A percentile compares a stretch with the other conserved stretches of the same genome.
phyloP scores from a whole-genome alignment of 2,329 filamentous ascomycete species.

The Alternaria sp. region DNA sequence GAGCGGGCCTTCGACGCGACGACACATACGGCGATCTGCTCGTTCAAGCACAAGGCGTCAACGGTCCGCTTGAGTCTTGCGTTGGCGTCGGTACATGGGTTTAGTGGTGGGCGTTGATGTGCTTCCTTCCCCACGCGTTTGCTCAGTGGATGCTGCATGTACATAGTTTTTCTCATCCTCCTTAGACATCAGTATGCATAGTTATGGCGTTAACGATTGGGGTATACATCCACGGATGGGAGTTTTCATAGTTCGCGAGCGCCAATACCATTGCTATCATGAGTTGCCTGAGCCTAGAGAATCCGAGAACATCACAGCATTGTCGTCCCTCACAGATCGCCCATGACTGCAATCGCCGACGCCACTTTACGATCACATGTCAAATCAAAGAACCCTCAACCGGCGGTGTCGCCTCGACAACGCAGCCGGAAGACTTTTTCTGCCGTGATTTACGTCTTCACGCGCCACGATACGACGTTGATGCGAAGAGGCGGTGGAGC shows the following conservation, averaged over 20 bases:
- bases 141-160: conserved; percentile 1
- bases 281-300: neutral
- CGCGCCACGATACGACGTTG: conserved; percentile 1
- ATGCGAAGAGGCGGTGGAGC: conserved; percentile 11
- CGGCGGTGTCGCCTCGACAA: conserved; percentile 9
- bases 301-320: neutral
- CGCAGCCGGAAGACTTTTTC: conserved; percentile 3
- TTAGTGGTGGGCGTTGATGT: neutral
- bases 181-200: neutral
- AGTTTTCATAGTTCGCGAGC: neutral
- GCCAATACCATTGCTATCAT: neutral
- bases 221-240: neutral
- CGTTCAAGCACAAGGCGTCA: conserved; percentile 4
- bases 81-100: conserved; percentile 3
- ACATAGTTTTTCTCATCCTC: neutral
- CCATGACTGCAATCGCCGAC: neutral
- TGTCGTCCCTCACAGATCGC: neutral
- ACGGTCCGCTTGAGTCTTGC: conserved; percentile 3
- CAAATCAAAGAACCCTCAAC: neutral
- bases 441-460: neutral
- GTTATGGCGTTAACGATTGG: neutral
- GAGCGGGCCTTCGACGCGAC: neutral
- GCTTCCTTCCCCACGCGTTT: conserved; percentile 3
- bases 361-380: conserved; percentile 2
- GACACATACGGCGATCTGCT: conserved; percentile 5